A percentile compares a stretch with the other conserved stretches of the same genome.
These are phyloP conservation scores for Podaxis rugospora DNA, from an alignment of 768 basidiomycete species.

Conservation along the genomic window DNA sequence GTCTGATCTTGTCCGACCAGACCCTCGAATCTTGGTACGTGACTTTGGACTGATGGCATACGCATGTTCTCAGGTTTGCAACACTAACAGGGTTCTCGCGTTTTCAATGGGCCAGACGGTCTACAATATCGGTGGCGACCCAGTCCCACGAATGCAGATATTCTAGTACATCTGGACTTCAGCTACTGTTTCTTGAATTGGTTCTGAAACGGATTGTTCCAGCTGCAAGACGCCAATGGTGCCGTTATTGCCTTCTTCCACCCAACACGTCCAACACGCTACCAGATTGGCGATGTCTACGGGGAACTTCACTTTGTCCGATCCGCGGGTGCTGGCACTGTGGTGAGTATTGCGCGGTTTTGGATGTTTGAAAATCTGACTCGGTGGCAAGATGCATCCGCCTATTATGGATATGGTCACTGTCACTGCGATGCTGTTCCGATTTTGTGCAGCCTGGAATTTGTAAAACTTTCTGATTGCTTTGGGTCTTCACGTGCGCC, in stretches of 20 bases:
- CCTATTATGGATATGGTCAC: conserved; percentile 89
- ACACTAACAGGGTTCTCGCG: conserved; percentile 47
- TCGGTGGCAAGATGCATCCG: conserved; percentile 61
- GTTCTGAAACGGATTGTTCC: conserved; percentile 18
- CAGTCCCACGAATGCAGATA: conserved; percentile 50
- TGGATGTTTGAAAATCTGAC: neutral
- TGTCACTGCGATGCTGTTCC: conserved; percentile 81
- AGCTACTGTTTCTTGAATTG: conserved; percentile 14
- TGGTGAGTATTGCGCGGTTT: conserved; percentile 42
- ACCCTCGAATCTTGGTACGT: conserved; percentile 58
- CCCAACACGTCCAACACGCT: conserved; percentile 71
- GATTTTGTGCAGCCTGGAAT: conserved; percentile 61
- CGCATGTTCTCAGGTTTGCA: conserved; percentile 9
- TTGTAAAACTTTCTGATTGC: conserved; percentile 26
- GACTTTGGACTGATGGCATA: conserved; percentile 8
- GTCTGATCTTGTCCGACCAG: conserved; percentile 75
- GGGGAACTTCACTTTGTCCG: conserved; percentile 83
- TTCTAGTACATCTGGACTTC: conserved; percentile 43
- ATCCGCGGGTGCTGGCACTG: conserved; percentile 73
- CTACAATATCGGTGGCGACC: conserved; percentile 78
- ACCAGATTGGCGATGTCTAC: conserved; percentile 83
- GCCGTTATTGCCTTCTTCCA: conserved; percentile 77
- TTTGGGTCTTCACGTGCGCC: neutral
- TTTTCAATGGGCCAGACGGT: conserved; percentile 83
- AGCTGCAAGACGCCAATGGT: conserved; percentile 72